phyloP scores from a whole-genome alignment of 176 grass and related monocot genomes.

The Guadua angustifolia region DNA sequence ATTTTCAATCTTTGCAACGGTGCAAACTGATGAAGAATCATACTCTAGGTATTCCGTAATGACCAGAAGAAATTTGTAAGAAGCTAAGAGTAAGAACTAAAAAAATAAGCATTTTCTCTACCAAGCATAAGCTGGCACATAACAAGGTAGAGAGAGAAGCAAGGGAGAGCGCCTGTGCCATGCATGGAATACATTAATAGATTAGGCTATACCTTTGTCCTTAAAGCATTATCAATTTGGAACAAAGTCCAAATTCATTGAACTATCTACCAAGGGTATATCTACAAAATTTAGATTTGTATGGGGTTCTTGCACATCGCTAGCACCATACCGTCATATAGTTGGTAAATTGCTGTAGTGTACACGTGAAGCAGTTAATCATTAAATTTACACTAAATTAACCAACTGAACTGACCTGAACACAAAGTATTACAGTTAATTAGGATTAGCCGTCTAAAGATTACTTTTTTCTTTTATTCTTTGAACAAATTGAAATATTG shows the following conservation, averaged over 20 bases:
- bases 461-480: conserved; percentile 23
- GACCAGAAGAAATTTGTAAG: background rate
- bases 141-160: background rate
- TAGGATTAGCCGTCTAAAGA: conserved; percentile 19
- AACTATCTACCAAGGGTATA: conserved; percentile 17
- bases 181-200: background rate
- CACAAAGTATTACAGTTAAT: background rate
- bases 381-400: conserved; percentile 19
- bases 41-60: background rate
- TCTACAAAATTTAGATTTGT: background rate
- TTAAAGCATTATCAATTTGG: conserved; percentile 4
- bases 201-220: background rate
- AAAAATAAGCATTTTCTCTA: too few species aligned
- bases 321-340: background rate
- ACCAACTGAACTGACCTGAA: conserved; percentile 7
- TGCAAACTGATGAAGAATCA: background rate
- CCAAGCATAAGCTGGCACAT: background rate
- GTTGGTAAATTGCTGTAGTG: background rate
- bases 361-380: background rate
- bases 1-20: background rate
- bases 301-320: background rate
- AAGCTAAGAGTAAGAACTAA: too few species aligned
- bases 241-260: background rate
- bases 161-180: background rate
- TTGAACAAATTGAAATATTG: conserved; percentile 56